These are phyloP conservation scores for Camellia japonica DNA, from an alignment of 148 eudicot genomes.

Conservation along the genomic window DNA sequence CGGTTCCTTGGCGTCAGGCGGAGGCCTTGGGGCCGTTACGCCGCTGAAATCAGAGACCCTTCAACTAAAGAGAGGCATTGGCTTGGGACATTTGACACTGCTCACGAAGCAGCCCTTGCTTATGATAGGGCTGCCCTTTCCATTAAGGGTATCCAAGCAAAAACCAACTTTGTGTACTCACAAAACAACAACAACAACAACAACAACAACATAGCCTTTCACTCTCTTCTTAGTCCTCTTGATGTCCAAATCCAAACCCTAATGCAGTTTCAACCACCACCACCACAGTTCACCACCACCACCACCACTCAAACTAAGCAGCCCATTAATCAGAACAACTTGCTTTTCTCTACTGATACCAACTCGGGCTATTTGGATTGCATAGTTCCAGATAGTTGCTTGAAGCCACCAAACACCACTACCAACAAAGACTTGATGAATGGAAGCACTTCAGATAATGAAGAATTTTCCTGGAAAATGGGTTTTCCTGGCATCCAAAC, in stretches of 20 bases:
- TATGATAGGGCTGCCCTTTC: conserved; percentile 96
- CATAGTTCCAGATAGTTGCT: conserved; percentile 81
- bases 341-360: conserved; percentile 31
- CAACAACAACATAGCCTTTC: conserved; percentile 13
- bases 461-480: not conserved
- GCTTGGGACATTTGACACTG: conserved; percentile 96
- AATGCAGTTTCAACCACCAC: conserved; percentile 24
- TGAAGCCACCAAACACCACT: conserved; percentile 49
- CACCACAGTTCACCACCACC: not conserved
- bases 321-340: conserved; percentile 22
- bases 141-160: conserved; percentile 90
- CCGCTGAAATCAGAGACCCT: conserved; percentile 94
- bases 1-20: conserved; percentile 80
- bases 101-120: conserved; percentile 96
- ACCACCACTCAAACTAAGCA: conserved; percentile 19
- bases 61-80: conserved; percentile 92
- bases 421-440: not conserved
- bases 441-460: conserved; percentile 22
- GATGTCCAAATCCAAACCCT: conserved; percentile 31
- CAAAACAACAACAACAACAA: conserved; percentile 26
- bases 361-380: conserved; percentile 82
- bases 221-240: conserved; percentile 44
- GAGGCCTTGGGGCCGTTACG: conserved; percentile 93
- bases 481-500: conserved; percentile 14
- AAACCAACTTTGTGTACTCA: conserved; percentile 86